phyloP scores from a whole-genome alignment of 495 filamentous ascomycete genomes.

The Annulohypoxylon stygium region DNA sequence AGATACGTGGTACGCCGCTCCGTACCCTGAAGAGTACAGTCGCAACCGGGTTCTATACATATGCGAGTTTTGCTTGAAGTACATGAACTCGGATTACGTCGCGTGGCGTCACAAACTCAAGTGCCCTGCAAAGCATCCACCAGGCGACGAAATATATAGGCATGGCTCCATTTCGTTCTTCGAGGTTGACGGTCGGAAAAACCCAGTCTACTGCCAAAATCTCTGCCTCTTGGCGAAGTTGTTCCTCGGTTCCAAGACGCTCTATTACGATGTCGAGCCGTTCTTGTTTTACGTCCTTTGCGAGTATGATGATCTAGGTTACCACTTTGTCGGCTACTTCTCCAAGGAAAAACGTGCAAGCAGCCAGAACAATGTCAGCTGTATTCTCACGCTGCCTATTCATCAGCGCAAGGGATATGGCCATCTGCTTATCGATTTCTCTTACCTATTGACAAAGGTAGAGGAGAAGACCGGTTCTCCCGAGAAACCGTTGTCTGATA shows the following conservation, averaged over 20 bases:
- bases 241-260: constrained; percentile 95
- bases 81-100: constrained; percentile 99
- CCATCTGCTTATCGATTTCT: constrained; percentile 96
- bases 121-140: constrained; percentile 94
- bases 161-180: constrained; percentile 93
- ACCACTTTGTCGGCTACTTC: constrained; percentile 98
- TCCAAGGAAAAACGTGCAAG: constrained; percentile 98
- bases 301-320: constrained; percentile 91
- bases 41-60: constrained; percentile 95
- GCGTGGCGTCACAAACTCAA: constrained; percentile 98
- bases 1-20: constrained; percentile 99
- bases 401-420: constrained; percentile 98
- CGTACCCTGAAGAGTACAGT: constrained; percentile 98
- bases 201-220: constrained; percentile 97
- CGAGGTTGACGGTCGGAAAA: constrained; percentile 96
- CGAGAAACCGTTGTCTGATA: constrained; percentile 97
- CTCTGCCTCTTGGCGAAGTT: constrained; percentile 95
- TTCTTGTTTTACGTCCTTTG: constrained; percentile 99
- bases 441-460: constrained; percentile 91
- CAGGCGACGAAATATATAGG: constrained; percentile 98
- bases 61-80: constrained; percentile 98
- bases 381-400: constrained; percentile 94
- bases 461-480: constrained; percentile 96
- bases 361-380: constrained; percentile 96
- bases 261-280: constrained; percentile 98